phyloP scores from a whole-genome alignment of 139 green algal genomes.

The Pleodorina starrii region DNA sequence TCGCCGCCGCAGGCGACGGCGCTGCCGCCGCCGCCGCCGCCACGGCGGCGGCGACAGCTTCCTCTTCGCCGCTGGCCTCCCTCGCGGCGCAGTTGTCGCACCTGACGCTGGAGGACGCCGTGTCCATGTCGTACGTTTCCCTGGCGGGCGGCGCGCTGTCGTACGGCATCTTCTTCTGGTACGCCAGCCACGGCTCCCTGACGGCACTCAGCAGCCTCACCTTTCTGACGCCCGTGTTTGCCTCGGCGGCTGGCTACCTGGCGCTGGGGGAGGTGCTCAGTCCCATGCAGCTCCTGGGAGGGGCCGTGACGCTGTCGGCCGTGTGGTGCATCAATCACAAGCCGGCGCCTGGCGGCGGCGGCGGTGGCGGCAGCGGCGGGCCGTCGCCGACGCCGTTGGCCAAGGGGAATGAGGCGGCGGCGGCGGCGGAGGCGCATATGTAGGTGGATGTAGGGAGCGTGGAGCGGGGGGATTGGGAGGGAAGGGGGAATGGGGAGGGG shows the following conservation, averaged over 20 bases:
- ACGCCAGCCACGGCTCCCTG: slow-evolving; percentile 82
- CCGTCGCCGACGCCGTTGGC: not conserved
- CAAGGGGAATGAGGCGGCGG: not conserved
- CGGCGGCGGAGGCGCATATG: not conserved
- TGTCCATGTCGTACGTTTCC: slow-evolving; percentile 83
- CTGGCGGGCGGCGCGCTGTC: slow-evolving; percentile 92
- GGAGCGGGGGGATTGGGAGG: no score
- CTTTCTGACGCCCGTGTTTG: slow-evolving; percentile 98
- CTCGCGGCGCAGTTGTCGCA: slow-evolving; percentile 54
- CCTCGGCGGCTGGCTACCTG: slow-evolving; percentile 79
- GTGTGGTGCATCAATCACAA: slow-evolving; percentile 84
- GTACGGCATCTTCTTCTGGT: slow-evolving; percentile 91
- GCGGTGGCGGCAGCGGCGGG: not conserved
- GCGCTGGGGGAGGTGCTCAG: slow-evolving; percentile 90
- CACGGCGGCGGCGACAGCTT: not conserved
- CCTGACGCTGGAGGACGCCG: slow-evolving; percentile 51
- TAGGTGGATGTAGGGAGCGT: no score
- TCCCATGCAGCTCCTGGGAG: slow-evolving; percentile 88
- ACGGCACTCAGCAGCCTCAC: slow-evolving; percentile 94
- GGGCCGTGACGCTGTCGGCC: slow-evolving; percentile 86
- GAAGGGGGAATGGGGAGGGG: no score
- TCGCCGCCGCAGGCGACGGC: slow-evolving; percentile 32
- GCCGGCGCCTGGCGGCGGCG: not conserved
- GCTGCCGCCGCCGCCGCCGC: no score
- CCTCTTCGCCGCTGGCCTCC: slow-evolving; percentile 14